Conservation (phyloP, 352 stramenopile genomes). For the Globisporangium middletonii region DNA sequence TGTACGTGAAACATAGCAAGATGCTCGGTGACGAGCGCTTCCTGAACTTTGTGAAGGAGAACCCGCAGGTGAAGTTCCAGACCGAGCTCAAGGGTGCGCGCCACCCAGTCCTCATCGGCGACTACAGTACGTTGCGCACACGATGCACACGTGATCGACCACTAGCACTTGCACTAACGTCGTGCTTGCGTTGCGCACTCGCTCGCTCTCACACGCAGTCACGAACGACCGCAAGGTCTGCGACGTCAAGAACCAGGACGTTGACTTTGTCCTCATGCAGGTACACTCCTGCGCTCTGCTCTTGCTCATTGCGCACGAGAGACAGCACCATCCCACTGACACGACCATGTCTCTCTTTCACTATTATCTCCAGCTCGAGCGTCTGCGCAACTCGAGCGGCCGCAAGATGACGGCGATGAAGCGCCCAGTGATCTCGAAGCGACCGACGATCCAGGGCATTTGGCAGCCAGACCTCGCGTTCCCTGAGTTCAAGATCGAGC, state of each 20-base stretch:
- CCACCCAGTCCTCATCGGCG: constrained; percentile 77
- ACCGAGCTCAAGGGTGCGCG: constrained; percentile 80
- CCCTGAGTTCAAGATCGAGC: constrained; percentile 77
- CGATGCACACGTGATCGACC: background rate
- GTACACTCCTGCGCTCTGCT: constrained; percentile 20
- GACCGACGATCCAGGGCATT: constrained; percentile 78
- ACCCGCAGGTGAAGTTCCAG: constrained; percentile 80
- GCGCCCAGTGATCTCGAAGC: constrained; percentile 75
- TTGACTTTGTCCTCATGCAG: constrained; percentile 76
- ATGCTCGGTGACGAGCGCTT: constrained; percentile 75
- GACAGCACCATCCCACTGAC: background rate
- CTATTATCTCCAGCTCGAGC: constrained; percentile 53
- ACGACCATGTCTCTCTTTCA: background rate
- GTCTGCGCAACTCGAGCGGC: constrained; percentile 79
- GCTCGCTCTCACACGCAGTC: constrained; percentile 28
- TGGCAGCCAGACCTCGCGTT: constrained; percentile 86
- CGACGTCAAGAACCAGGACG: constrained; percentile 88
- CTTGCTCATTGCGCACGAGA: background rate
- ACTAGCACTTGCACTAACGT: background rate
- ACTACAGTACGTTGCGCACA: constrained; percentile 57
- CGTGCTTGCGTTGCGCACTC: background rate
- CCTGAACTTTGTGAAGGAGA: constrained; percentile 81
- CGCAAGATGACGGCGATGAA: constrained; percentile 88
- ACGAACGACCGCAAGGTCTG: constrained; percentile 77
- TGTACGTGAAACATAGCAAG: constrained; percentile 20